These are phyloP conservation scores for Gentiana dahurica DNA, from an alignment of 257 asterid genomes.

Conservation along the genomic window DNA sequence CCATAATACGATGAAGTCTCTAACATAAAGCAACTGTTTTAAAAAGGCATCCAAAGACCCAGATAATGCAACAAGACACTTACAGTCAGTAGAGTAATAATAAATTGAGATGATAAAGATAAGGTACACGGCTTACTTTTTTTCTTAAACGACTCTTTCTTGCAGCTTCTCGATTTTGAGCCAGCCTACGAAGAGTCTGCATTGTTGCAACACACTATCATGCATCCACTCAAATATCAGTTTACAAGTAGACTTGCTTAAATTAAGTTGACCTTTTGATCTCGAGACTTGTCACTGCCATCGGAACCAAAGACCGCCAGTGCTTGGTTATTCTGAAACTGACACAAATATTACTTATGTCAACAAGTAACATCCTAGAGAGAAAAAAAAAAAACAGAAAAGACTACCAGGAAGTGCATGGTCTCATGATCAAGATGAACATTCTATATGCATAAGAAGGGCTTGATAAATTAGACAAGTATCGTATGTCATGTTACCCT, in stretches of 20 bases:
- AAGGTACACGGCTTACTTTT: conserved; percentile 33
- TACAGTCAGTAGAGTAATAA: too few species aligned
- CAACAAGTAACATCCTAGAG: too few species aligned
- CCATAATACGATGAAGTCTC: too few species aligned
- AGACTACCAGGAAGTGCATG: background rate
- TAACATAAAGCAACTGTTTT: too few species aligned
- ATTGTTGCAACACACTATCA: conserved; percentile 15
- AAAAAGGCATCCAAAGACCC: too few species aligned
- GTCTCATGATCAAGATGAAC: background rate
- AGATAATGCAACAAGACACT: too few species aligned
- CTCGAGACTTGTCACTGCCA: conserved; percentile 95
- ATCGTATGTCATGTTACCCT: conserved; percentile 31
- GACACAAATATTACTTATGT: background rate
- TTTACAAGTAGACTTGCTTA: background rate
- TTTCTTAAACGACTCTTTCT: conserved; percentile 92
- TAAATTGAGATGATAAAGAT: background rate
- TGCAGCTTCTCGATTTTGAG: conserved; percentile 99
- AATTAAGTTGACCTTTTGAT: conserved; percentile 61
- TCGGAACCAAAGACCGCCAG: conserved; percentile 59
- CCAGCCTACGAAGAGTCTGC: conserved; percentile 88
- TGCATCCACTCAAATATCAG: conserved; percentile 4
- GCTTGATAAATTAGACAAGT: background rate
- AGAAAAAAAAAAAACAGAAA: background rate
- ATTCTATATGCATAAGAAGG: background rate
- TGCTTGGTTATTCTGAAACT: conserved; percentile 9